A percentile compares a stretch with the other conserved stretches of the same genome.
Evolutionary conservation across 768 basidiomycete genomes (phyloP).

Genomic region (Amanita inopinata): DNA sequence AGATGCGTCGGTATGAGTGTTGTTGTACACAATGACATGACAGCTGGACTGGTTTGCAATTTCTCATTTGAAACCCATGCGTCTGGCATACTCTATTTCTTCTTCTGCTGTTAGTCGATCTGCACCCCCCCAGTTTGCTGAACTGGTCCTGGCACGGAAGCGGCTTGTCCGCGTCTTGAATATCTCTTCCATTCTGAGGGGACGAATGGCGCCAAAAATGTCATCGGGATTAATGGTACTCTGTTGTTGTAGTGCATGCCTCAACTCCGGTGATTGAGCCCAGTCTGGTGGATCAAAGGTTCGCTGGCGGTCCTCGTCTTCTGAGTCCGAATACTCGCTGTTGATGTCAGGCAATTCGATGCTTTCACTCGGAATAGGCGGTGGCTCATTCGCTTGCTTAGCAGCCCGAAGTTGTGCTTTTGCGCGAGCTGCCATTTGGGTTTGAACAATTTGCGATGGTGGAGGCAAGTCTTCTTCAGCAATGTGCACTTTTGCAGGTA

Average conservation of each 20-base stretch:
- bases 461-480: slow-evolving; percentile 40
- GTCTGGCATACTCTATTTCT: slow-evolving; percentile 75
- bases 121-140: slow-evolving; percentile 94
- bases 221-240: slow-evolving; percentile 84
- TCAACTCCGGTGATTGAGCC: slow-evolving; percentile 87
- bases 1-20: too few relatives aligned
- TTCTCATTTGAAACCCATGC: slow-evolving; percentile 73
- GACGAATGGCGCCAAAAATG: slow-evolving; percentile 84
- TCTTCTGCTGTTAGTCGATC: slow-evolving; percentile 80
- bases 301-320: slow-evolving; percentile 72
- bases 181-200: slow-evolving; percentile 87
- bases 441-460: slow-evolving; percentile 54
- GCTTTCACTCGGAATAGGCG: slow-evolving; percentile 57
- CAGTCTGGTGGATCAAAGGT: slow-evolving; percentile 75
- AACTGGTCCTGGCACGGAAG: slow-evolving; percentile 86
- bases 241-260: slow-evolving; percentile 70
- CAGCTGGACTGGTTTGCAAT: too few relatives aligned
- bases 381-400: slow-evolving; percentile 29
- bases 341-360: slow-evolving; percentile 94
- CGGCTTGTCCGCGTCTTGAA: slow-evolving; percentile 71
- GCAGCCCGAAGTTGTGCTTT: slow-evolving; percentile 60
- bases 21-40: too few relatives aligned
- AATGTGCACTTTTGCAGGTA: slow-evolving; percentile 19
- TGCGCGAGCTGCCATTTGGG: slow-evolving; percentile 62
- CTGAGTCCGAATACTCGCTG: slow-evolving; percentile 95